Percentiles rank a stretch among this genome's conserved stretches.
Conservation (phyloP, 225 moss, liverwort and hornwort genomes). For the Physcomitrellopsis africana region DNA sequence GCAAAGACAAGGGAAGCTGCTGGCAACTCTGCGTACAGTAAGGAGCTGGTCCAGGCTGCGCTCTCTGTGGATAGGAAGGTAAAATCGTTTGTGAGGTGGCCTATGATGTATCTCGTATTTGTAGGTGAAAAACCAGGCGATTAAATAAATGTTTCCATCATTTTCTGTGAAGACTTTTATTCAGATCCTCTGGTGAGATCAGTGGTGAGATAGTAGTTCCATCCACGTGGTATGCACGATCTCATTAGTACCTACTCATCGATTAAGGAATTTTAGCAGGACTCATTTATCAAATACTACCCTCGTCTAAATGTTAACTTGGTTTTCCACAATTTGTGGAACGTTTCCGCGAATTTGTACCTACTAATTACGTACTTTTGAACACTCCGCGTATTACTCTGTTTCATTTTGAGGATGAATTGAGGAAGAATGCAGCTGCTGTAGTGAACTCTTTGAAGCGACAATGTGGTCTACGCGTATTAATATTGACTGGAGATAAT, state of each 20-base stretch:
- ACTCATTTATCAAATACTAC: neutral
- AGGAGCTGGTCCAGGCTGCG: slow-evolving; percentile 88
- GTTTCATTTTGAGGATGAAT: slow-evolving; percentile 96
- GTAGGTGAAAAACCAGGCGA: neutral
- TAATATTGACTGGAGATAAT: slow-evolving; percentile 98
- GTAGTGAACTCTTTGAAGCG: slow-evolving; percentile 76
- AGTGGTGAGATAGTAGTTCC: slow-evolving; percentile 4
- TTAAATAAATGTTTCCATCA: too few species aligned
- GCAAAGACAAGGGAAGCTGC: slow-evolving; percentile 78
- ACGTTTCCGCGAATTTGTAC: slow-evolving; percentile 2
- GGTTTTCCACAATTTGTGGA: slow-evolving; percentile 18
- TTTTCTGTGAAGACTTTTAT: neutral
- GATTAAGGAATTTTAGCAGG: slow-evolving; percentile 6
- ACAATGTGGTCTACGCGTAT: slow-evolving; percentile 63
- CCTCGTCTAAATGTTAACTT: neutral
- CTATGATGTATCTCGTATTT: slow-evolving; percentile 6
- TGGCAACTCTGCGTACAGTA: slow-evolving; percentile 69
- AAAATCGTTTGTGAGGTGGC: neutral
- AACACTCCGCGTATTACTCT: slow-evolving; percentile 66
- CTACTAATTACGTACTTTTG: slow-evolving; percentile 2
- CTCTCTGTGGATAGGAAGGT: slow-evolving; percentile 92
- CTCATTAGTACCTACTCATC: neutral
- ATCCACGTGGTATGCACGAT: slow-evolving; percentile 13
- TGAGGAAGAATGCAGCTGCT: slow-evolving; percentile 75
- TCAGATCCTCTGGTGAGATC: neutral